Conservation (phyloP, 495 filamentous ascomycete species). For the Hypoxylon perforatum region DNA sequence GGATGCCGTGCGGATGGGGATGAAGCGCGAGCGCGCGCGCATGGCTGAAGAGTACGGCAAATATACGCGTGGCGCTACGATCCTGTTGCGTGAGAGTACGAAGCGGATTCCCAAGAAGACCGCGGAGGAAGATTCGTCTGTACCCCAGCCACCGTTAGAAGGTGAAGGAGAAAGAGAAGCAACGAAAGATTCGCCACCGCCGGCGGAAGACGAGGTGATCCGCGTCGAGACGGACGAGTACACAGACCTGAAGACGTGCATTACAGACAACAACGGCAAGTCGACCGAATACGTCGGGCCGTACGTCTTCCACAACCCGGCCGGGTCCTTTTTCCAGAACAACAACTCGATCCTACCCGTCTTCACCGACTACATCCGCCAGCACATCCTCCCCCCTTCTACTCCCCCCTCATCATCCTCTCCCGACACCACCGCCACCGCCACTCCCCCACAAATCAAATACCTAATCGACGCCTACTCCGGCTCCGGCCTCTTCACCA, state of each 20-base stretch:
- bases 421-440: constrained; percentile 31
- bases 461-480: constrained; percentile 98
- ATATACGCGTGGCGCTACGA: constrained; percentile 85
- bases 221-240: constrained; percentile 57
- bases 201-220: constrained; percentile 31
- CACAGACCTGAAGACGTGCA: constrained; percentile 82
- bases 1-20: constrained; percentile 78
- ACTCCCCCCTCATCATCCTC: constrained; percentile 30
- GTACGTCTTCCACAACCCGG: constrained; percentile 88
- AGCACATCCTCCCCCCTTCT: constrained; percentile 71
- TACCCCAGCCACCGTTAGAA: background rate
- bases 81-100: constrained; percentile 89
- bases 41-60: constrained; percentile 74
- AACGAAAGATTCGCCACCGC: constrained; percentile 22
- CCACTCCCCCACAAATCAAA: constrained; percentile 62
- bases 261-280: constrained; percentile 83
- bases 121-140: constrained; percentile 15
- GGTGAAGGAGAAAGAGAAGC: background rate
- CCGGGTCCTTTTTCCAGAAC: constrained; percentile 97
- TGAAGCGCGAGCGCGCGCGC: constrained; percentile 76
- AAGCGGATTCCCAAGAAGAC: constrained; percentile 67
- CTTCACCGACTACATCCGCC: constrained; percentile 92
- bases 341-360: constrained; percentile 96
- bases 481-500: constrained; percentile 95
- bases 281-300: constrained; percentile 87